These are phyloP conservation scores for Tieghemiomyces parasiticus DNA, from an alignment of 192 early-diverging fungal species.

Conservation along the genomic window DNA sequence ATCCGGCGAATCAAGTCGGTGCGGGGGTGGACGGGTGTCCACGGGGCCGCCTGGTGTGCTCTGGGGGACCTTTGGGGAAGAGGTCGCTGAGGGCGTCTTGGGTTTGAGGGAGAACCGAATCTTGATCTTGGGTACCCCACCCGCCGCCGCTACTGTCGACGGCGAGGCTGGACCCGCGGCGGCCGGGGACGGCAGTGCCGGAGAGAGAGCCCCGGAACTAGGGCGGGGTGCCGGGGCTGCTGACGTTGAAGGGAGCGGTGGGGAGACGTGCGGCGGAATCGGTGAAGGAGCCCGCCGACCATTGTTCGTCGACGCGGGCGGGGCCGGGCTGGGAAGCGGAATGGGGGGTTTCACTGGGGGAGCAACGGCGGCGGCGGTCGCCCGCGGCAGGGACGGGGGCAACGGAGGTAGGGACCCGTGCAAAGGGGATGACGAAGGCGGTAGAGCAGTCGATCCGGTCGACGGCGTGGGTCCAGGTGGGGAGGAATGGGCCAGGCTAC, in stretches of 20 bases:
- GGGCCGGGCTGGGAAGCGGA: background rate
- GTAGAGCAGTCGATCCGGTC: background rate
- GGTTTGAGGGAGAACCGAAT: background rate
- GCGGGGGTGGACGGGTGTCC: background rate
- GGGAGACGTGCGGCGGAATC: background rate
- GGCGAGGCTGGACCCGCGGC: no score
- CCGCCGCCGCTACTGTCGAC: no score
- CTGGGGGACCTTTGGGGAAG: background rate
- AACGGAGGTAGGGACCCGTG: no score
- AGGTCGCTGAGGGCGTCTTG: background rate
- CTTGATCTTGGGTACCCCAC: constrained; percentile 4
- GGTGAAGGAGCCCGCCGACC: background rate
- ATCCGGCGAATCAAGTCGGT: background rate
- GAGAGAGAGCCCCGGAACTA: no score
- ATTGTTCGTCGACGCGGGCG: background rate
- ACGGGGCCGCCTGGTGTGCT: background rate
- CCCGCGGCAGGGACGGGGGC: no score
- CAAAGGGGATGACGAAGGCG: no score
- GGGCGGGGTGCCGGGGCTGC: no score
- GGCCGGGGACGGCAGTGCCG: no score
- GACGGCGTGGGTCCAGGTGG: background rate
- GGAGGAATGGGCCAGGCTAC: background rate
- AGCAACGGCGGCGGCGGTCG: background rate
- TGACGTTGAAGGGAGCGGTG: background rate
- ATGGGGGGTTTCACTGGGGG: background rate